These are phyloP conservation scores for Fraxinus baroniana DNA, from an alignment of 305 asterid species.

Conservation along the genomic window DNA sequence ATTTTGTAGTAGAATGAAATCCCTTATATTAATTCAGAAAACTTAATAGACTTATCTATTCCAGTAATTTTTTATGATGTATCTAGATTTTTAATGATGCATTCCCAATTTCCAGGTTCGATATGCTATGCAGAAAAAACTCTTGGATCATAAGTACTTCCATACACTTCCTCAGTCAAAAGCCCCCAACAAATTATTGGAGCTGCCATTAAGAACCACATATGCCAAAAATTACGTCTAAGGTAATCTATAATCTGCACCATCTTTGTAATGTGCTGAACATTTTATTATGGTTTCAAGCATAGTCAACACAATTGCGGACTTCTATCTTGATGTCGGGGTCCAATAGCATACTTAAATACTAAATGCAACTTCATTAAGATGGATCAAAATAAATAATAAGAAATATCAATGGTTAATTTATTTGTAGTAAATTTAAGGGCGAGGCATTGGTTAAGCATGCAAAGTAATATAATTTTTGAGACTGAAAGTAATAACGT, in stretches of 20 bases:
- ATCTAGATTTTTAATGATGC: conserved; percentile 15
- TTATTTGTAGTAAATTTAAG: background rate
- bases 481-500: no score
- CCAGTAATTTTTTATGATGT: background rate
- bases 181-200: conserved; percentile 97
- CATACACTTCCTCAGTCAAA: conserved; percentile 88
- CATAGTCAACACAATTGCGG: background rate
- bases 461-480: background rate
- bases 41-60: no score
- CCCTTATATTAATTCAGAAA: no score
- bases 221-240: conserved; percentile 51
- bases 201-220: conserved; percentile 64
- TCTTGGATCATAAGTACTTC: conserved; percentile 86
- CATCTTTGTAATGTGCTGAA: conserved; percentile 3
- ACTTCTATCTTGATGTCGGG: background rate
- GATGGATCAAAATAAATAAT: conserved; percentile 2
- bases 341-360: background rate
- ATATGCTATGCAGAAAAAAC: conserved; percentile 98
- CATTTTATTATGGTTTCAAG: background rate
- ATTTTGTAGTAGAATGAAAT: background rate
- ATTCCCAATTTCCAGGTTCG: conserved; percentile 66
- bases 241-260: conserved; percentile 45
- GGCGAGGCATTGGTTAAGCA: background rate
- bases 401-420: conserved; percentile 12
- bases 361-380: background rate